A percentile compares a stretch with the other conserved stretches of the same genome.
Evolutionary conservation across 1,139 yeast genomes (phyloP).

Genomic region (Pichia sp.): DNA sequence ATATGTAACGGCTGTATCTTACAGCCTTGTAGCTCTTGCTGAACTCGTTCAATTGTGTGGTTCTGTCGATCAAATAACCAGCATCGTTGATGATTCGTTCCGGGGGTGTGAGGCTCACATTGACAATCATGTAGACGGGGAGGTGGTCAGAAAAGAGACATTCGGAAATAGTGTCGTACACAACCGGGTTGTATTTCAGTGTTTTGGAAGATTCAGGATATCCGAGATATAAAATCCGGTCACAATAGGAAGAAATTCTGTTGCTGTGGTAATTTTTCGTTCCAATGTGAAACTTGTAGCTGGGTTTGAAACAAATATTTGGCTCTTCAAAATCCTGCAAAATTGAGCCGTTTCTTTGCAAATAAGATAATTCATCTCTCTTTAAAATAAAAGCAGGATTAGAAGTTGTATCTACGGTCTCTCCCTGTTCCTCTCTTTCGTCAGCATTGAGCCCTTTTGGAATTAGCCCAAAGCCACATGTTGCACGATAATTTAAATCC

Average conservation of each 20-base stretch:
- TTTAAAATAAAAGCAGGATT: slow-evolving; percentile 7
- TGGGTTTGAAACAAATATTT: slow-evolving; percentile 60
- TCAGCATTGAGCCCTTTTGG: neutral
- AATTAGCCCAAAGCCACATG: slow-evolving; percentile 17
- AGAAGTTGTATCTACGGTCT: no score
- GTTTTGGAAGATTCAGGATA: slow-evolving; percentile 30
- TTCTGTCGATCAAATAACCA: slow-evolving; percentile 39
- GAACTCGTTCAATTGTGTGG: slow-evolving; percentile 31
- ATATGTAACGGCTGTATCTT: neutral
- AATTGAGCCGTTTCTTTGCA: slow-evolving; percentile 41
- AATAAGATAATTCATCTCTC: slow-evolving; percentile 57
- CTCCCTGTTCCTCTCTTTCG: neutral
- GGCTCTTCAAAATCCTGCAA: slow-evolving; percentile 65
- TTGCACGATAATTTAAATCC: slow-evolving; percentile 73
- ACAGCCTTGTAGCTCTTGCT: neutral
- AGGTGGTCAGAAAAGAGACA: slow-evolving; percentile 42
- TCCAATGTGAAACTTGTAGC: slow-evolving; percentile 61
- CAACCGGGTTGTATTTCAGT: slow-evolving; percentile 9
- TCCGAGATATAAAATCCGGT: slow-evolving; percentile 60
- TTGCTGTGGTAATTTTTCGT: slow-evolving; percentile 51
- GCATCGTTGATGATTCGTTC: slow-evolving; percentile 35
- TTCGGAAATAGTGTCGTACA: slow-evolving; percentile 45
- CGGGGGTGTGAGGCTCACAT: slow-evolving; percentile 44
- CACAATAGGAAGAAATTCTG: slow-evolving; percentile 87
- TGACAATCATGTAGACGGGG: slow-evolving; percentile 43